A percentile compares a stretch with the other conserved stretches of the same genome.
phyloP scores from a whole-genome alignment of 805 yeast genomes.

The Saccharomycopsis guyanensis region DNA sequence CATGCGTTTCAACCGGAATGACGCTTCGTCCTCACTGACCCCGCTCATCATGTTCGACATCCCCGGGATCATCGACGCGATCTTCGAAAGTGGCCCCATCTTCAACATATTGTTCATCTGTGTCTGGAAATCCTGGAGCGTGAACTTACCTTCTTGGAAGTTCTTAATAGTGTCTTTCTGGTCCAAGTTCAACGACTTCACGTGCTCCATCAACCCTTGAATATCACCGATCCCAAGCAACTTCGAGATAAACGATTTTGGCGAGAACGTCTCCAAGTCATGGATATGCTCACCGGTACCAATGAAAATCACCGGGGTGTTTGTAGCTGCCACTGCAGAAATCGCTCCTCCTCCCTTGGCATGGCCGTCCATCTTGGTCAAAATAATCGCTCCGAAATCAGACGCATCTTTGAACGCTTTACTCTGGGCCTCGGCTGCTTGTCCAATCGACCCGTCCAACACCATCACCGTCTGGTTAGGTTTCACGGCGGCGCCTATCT shows the following conservation, averaged over 20 bases:
- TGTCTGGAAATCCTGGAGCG: slow-evolving; percentile 82
- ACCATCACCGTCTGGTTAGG: slow-evolving; percentile 99
- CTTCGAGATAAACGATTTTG: slow-evolving; percentile 83
- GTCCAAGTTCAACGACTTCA: slow-evolving; percentile 76
- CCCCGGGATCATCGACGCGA: slow-evolving; percentile 92
- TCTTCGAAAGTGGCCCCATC: slow-evolving; percentile 93
- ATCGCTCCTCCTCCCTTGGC: slow-evolving; percentile 99
- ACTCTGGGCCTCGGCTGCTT: slow-evolving; percentile 94
- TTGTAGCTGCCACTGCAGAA: slow-evolving; percentile 95
- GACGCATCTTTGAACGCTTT: slow-evolving; percentile 89
- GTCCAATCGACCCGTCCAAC: slow-evolving; percentile 94
- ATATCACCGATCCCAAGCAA: slow-evolving; percentile 92
- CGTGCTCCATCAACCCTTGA: slow-evolving; percentile 90
- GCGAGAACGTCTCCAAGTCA: slow-evolving; percentile 87
- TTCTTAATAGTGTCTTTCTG: slow-evolving; percentile 88
- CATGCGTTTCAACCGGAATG: slow-evolving; percentile 78
- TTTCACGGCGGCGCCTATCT: slow-evolving; percentile 75
- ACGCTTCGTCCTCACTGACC: slow-evolving; percentile 87
- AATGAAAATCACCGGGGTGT: slow-evolving; percentile 89
- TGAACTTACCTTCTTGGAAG: slow-evolving; percentile 90
- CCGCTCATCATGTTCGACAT: slow-evolving; percentile 82
- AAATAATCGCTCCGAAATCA: slow-evolving; percentile 88
- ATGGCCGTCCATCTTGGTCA: slow-evolving; percentile 97
- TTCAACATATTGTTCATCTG: slow-evolving; percentile 93
- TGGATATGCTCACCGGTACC: slow-evolving; percentile 98